A percentile compares a stretch with the other conserved stretches of the same genome.
phyloP scores from a whole-genome alignment of 148 eudicot genomes.

The Cornus controversa region DNA sequence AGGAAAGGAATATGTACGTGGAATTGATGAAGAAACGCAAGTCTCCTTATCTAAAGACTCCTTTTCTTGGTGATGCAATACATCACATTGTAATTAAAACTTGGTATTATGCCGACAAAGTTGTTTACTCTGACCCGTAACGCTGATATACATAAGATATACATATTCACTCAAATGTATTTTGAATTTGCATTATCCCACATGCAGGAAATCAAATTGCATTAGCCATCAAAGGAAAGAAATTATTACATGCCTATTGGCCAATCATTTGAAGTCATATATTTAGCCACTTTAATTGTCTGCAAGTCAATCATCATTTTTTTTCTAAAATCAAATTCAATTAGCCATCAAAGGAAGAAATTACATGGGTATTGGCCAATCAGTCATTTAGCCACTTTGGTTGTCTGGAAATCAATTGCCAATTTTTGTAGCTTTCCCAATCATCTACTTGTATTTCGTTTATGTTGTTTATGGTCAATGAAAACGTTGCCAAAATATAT shows the following conservation, averaged over 20 bases:
- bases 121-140: not conserved
- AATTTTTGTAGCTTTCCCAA: too few relatives aligned
- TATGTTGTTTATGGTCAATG: too few relatives aligned
- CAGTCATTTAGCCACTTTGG: too few relatives aligned
- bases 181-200: not conserved
- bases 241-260: not conserved
- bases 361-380: too few relatives aligned
- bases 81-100: not conserved
- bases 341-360: too few relatives aligned
- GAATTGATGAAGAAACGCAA: not conserved
- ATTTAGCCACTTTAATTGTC: not conserved
- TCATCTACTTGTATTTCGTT: too few relatives aligned
- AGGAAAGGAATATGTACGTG: slow-evolving; percentile 3
- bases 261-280: not conserved
- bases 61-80: not conserved
- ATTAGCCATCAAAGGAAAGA: not conserved
- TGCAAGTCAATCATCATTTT: too few relatives aligned
- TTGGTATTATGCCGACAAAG: not conserved
- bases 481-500: too few relatives aligned
- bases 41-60: not conserved
- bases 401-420: too few relatives aligned
- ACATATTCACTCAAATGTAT: too few relatives aligned
- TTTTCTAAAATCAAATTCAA: too few relatives aligned
- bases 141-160: not conserved
- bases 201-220: not conserved